Conservation (phyloP, 441 rosid genomes). For the Heliophila coronopifolia region DNA sequence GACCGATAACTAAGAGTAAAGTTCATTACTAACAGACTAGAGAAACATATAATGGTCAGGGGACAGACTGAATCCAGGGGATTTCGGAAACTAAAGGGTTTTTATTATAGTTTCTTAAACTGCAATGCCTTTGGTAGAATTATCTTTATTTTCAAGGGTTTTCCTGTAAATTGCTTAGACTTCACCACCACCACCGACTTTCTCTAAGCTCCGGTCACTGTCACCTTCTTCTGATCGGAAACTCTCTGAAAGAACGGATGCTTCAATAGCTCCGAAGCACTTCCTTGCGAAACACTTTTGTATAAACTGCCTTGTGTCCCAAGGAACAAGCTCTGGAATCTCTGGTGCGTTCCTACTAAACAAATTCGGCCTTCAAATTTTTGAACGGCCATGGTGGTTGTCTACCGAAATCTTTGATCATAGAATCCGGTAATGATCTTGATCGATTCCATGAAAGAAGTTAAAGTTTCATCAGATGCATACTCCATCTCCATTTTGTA, state of each 20-base stretch:
- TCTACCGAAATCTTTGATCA: no score
- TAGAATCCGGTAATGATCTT: no score
- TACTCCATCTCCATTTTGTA: no score
- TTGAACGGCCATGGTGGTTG: neutral
- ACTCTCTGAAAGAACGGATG: neutral
- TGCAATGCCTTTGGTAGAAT: slow-evolving; percentile 3
- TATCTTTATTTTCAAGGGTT: neutral
- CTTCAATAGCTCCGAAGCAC: neutral
- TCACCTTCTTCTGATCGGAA: slow-evolving; percentile 7
- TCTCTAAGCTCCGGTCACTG: slow-evolving; percentile 18
- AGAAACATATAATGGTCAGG: no score
- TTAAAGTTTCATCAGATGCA: no score
- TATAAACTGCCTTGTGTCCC: slow-evolving; percentile 13
- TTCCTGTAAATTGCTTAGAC: neutral
- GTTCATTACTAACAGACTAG: no score
- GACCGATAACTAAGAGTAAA: no score
- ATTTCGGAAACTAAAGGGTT: slow-evolving; percentile 8
- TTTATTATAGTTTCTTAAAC: neutral
- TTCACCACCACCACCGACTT: slow-evolving; percentile 6
- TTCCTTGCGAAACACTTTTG: slow-evolving; percentile 23
- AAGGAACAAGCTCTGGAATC: slow-evolving; percentile 16
- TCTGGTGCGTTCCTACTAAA: slow-evolving; percentile 5
- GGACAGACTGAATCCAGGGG: neutral
- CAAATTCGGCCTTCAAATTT: neutral
- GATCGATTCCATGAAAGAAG: no score